Base-by-base conservation (phyloP, 371 early-diverging fungal genomes). In the Mortierella sp. region DNA sequence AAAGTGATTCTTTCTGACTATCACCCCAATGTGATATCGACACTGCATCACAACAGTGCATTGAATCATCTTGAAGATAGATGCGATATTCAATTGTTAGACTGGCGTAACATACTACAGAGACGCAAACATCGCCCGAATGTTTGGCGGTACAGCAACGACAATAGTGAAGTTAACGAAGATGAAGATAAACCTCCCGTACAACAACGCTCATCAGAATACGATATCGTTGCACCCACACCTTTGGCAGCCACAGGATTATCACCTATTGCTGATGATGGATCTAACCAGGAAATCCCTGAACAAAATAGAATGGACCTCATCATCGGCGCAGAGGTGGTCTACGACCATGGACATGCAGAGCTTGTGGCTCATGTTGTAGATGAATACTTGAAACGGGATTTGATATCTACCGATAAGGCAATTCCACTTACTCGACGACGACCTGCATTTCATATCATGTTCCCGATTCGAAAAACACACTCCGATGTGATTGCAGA, bases 401-500 rank as follows among this genome's bases (percentile, higher is more conserved):
- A 73, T 0, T 51, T 69, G 26, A 78, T 78, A 37, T 72, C 72
- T 6, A 7, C 59, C 3, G 63, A 72, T 40, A 4, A 17, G 2
- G 7, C 22, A 3, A 40, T 77, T 10, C 64, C 72, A 7, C 61
- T 72, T 8, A 35, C 34, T 15, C 54, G 61, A n/a, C 66, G 70
- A 9, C 51, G 80, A 34, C 80, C 80, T 6, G 80, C 80, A 0
- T 79, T 79, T 43, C 80, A 79, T 54, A 73, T 79, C 64, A 79
- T 79, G 80, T 79, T 79, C 54, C 80, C 80, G 23, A 70, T 79
- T 61, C 74, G 80, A 4, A 66, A 66, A 37, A 79, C 80, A 0
- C 80, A 79, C 35, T 54, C 70, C 13, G 80, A 79, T 28, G 80
- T 79, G 60, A 79, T 79, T 67, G 80, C 80, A 4, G 80, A 79